phyloP scores from a whole-genome alignment of 2,329 filamentous ascomycete species.

The Pyrenochaeta sp. region DNA sequence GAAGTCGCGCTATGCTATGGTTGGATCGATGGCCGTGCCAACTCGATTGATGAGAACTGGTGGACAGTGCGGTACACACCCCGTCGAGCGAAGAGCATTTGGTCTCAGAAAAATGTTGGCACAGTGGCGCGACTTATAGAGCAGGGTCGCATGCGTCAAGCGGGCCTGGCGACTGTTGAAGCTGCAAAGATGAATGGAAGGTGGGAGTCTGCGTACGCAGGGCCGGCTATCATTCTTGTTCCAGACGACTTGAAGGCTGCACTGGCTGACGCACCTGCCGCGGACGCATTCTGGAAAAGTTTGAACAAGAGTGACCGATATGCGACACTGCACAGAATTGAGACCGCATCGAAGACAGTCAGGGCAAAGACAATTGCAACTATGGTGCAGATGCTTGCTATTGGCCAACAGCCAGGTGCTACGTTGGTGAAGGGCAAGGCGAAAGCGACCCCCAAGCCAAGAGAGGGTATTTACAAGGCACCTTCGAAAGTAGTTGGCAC shows the following conservation, averaged over 20 bases:
- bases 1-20: constrained; percentile 67
- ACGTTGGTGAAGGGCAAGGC: not conserved
- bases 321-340: constrained; percentile 56
- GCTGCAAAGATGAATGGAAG: constrained; percentile 65
- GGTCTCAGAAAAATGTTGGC: constrained; percentile 68
- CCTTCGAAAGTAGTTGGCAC: not conserved
- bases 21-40: constrained; percentile 69
- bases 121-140: constrained; percentile 58
- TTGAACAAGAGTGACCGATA: constrained; percentile 59
- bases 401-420: constrained; percentile 8
- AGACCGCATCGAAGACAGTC: constrained; percentile 49
- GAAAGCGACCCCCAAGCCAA: not conserved
- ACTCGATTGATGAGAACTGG: constrained; percentile 55
- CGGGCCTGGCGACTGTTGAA: constrained; percentile 61
- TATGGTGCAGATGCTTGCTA: constrained; percentile 44
- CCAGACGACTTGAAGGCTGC: constrained; percentile 61
- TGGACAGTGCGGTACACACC: constrained; percentile 68
- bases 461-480: not conserved
- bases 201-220: constrained; percentile 66
- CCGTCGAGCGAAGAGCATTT: constrained; percentile 62
- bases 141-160: constrained; percentile 59
- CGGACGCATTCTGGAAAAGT: constrained; percentile 53
- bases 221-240: constrained; percentile 56
- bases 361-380: constrained; percentile 52
- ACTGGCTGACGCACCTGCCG: constrained; percentile 49